These are phyloP conservation scores for Colletotrichum magnum DNA, from an alignment of 2,329 filamentous ascomycete species.

Conservation along the genomic window DNA sequence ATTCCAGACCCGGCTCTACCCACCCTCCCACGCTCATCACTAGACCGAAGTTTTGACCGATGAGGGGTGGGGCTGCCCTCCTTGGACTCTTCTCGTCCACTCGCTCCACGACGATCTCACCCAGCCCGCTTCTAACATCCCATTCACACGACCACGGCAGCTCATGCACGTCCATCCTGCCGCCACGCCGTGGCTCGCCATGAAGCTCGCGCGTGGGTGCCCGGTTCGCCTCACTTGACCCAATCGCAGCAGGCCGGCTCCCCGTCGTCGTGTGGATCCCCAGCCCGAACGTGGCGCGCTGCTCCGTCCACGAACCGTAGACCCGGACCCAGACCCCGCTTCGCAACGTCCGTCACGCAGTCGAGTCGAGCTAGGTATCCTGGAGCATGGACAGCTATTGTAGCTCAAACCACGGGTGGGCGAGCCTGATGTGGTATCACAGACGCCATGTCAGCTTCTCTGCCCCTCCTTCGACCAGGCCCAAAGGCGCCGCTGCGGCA, in stretches of 20 bases:
- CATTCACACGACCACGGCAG: slow-evolving; percentile 38
- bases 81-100: slow-evolving; percentile 27
- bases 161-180: slow-evolving; percentile 34
- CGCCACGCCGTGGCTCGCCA: slow-evolving; percentile 29
- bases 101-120: slow-evolving; percentile 29
- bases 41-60: slow-evolving; percentile 35
- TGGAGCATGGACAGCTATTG: slow-evolving; percentile 4
- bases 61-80: slow-evolving; percentile 31
- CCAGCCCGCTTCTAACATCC: slow-evolving; percentile 21
- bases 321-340: slow-evolving; percentile 31
- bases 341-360: slow-evolving; percentile 9
- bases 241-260: slow-evolving; percentile 28
- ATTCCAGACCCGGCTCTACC: slow-evolving; percentile 25
- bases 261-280: slow-evolving; percentile 20
- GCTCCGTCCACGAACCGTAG: slow-evolving; percentile 17
- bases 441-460: slow-evolving; percentile 32
- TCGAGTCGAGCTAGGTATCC: slow-evolving; percentile 1
- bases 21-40: slow-evolving; percentile 14
- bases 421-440: slow-evolving; percentile 36
- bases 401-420: slow-evolving; percentile 24
- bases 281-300: slow-evolving; percentile 32
- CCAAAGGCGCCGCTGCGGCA: slow-evolving; percentile 19
- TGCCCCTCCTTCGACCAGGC: background rate
- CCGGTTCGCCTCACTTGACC: slow-evolving; percentile 6
- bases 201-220: slow-evolving; percentile 13